A percentile compares a stretch with the other conserved stretches of the same genome.
These are phyloP conservation scores for Fistulifera pelliculosa DNA, from an alignment of 108 stramenopile species.

Conservation along the genomic window DNA sequence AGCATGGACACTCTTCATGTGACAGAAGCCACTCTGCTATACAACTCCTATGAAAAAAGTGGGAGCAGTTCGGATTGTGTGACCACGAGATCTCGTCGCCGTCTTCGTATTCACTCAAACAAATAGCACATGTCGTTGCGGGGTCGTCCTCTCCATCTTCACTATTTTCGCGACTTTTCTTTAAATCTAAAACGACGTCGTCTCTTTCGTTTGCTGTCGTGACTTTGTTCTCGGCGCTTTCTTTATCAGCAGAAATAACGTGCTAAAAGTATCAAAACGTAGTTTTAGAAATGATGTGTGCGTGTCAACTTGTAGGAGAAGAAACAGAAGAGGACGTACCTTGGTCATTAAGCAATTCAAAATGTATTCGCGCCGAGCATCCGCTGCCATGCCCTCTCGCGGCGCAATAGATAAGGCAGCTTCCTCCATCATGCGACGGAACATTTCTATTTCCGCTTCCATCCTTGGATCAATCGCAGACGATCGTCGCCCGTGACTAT, in stretches of 20 bases:
- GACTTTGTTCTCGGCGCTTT: not conserved
- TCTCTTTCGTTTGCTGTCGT: not conserved
- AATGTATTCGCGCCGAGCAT: conserved; percentile 2
- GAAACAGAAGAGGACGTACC: not conserved
- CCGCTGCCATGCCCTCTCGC: too few relatives aligned
- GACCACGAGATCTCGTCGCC: conserved; percentile 23
- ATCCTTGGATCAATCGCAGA: too few relatives aligned
- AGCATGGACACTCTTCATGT: conserved; percentile 29
- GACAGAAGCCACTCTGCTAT: conserved; percentile 22
- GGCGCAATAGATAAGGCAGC: too few relatives aligned
- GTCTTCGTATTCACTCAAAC: conserved; percentile 21
- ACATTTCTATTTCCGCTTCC: too few relatives aligned
- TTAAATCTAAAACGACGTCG: not conserved
- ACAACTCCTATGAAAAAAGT: conserved; percentile 25
- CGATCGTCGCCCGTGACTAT: too few relatives aligned
- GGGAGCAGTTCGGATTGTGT: conserved; percentile 24
- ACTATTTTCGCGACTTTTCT: not conserved
- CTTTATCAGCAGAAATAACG: not conserved
- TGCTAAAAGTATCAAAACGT: not conserved
- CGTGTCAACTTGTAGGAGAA: not conserved
- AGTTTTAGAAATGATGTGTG: not conserved
- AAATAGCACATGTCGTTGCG: conserved; percentile 19
- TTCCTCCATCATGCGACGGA: too few relatives aligned
- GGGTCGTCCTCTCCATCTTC: not conserved
- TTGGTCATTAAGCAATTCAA: conserved; percentile 7